phyloP scores from a whole-genome alignment of 495 filamentous ascomycete species.

The Xylaria nigripes region DNA sequence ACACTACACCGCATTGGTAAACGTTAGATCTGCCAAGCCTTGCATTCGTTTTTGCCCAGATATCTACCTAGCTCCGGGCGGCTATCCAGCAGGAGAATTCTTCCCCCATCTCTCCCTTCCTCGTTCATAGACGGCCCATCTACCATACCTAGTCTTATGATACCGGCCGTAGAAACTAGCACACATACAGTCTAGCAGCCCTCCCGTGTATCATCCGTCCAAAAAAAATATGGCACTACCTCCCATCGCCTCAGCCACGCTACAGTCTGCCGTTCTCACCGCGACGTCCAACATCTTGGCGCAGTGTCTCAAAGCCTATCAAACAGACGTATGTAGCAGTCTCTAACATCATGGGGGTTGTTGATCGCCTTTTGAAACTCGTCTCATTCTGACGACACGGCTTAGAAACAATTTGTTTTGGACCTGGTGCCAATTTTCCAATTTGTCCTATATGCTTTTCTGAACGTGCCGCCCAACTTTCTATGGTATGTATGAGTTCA shows the following conservation, averaged over 20 bases:
- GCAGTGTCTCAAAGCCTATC: constrained; percentile 65
- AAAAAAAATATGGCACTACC: constrained; percentile 31
- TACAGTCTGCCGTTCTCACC: constrained; percentile 64
- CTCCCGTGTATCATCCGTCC: not conserved
- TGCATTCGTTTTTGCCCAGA: not conserved
- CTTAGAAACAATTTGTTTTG: constrained; percentile 45
- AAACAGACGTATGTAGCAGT: constrained; percentile 44
- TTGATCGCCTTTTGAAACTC: not conserved
- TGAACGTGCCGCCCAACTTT: constrained; percentile 80
- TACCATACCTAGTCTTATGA: not conserved
- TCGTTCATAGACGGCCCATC: not conserved
- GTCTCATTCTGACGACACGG: constrained; percentile 1
- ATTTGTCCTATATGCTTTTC: constrained; percentile 65
- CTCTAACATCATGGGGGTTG: not conserved
- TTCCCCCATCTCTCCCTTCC: not conserved
- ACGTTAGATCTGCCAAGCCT: not conserved
- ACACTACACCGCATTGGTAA: not conserved
- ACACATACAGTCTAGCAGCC: not conserved
- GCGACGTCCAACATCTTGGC: constrained; percentile 75
- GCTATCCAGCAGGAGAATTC: not conserved
- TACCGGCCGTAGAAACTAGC: not conserved
- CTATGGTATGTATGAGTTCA: constrained; percentile 55
- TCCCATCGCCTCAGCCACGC: constrained; percentile 54
- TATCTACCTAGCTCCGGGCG: not conserved
- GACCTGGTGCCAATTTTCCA: constrained; percentile 61